phyloP scores from a whole-genome alignment of 371 early-diverging fungal species.

The Actinomortierella ambigua region DNA sequence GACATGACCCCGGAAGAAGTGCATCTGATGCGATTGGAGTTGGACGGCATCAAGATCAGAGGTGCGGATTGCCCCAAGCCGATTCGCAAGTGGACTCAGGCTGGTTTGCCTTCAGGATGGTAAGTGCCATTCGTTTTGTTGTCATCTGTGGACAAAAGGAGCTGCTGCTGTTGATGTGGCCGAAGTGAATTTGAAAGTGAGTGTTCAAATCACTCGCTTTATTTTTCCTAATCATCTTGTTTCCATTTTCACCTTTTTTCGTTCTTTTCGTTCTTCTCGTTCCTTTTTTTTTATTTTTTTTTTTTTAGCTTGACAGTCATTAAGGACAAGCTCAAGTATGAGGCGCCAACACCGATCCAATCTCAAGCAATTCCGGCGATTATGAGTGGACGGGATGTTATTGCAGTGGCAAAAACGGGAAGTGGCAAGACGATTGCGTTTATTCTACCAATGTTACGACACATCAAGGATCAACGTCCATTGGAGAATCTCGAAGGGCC shows the following conservation, averaged over 20 bases:
- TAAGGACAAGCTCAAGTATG: conserved; percentile 78
- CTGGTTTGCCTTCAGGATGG: conserved; percentile 81
- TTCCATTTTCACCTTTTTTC: conserved; percentile 9
- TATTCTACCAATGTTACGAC: conserved; percentile 95
- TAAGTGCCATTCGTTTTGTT: conserved; percentile 21
- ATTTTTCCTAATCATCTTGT: conserved; percentile 11
- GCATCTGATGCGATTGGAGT: conserved; percentile 76
- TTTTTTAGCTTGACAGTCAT: conserved; percentile 70
- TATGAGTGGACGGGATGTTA: conserved; percentile 96
- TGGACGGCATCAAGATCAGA: conserved; percentile 95
- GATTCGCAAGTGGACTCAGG: conserved; percentile 94
- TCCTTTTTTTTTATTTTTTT: neutral
- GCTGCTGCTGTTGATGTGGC: neutral
- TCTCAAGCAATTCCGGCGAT: conserved; percentile 98
- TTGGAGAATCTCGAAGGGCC: conserved; percentile 90
- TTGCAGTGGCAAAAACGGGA: conserved; percentile 99
- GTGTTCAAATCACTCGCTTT: too few relatives aligned
- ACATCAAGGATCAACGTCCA: conserved; percentile 94
- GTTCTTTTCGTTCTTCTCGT: neutral
- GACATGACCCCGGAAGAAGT: conserved; percentile 87
- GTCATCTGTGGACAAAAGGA: too few relatives aligned
- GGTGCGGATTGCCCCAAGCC: conserved; percentile 92
- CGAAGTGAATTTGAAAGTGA: neutral
- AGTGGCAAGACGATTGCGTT: conserved; percentile 98
- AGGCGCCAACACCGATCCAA: conserved; percentile 94